phyloP scores from a whole-genome alignment of 2,329 filamentous ascomycete genomes.

The Alternaria viburni region DNA sequence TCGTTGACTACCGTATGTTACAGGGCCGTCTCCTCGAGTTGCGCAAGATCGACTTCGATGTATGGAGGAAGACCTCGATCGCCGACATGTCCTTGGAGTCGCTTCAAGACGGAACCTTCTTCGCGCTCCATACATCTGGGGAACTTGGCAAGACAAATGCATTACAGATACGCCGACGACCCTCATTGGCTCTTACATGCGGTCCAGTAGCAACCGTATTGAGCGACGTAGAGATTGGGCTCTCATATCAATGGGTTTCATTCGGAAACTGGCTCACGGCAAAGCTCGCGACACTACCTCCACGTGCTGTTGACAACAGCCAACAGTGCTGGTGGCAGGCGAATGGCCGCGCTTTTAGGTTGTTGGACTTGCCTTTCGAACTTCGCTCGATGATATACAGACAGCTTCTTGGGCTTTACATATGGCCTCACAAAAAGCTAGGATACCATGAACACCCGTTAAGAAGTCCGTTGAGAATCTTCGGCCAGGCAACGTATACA shows the following conservation, averaged over 20 bases:
- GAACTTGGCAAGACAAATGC: not conserved
- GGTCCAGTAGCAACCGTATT: too few relatives aligned
- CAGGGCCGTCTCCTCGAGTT: not conserved
- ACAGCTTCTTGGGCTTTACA: not conserved
- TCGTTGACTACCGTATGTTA: not conserved
- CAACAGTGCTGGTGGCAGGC: not conserved
- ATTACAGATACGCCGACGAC: not conserved
- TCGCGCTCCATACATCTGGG: not conserved
- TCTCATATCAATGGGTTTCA: not conserved
- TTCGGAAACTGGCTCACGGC: not conserved
- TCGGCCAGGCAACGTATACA: too few relatives aligned
- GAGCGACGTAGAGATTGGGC: not conserved
- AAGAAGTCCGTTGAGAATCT: too few relatives aligned
- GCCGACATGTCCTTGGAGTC: not conserved
- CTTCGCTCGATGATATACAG: not conserved
- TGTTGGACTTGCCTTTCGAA: not conserved
- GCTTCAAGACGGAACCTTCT: not conserved
- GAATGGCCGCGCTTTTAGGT: not conserved
- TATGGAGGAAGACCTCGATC: not conserved
- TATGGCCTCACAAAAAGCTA: not conserved
- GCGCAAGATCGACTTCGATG: not conserved
- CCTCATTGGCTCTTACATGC: not conserved
- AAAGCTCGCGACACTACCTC: not conserved
- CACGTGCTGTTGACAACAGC: too few relatives aligned
- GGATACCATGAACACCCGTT: too few relatives aligned